phyloP scores from a whole-genome alignment of 768 basidiomycete genomes.

The Mycena rebaudengoi region DNA sequence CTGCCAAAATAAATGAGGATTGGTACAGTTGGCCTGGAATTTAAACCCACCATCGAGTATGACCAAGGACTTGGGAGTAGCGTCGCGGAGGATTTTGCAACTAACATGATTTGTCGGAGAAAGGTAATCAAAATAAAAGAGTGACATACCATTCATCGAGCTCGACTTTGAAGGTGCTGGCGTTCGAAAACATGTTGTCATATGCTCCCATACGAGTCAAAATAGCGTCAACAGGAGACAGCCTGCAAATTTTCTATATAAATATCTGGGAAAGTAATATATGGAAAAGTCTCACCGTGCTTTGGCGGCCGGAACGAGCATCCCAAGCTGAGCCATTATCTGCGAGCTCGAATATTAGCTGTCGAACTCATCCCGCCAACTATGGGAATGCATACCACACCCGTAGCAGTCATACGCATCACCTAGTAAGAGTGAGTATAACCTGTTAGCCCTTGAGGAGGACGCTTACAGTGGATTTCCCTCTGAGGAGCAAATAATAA shows the following conservation, averaged over 20 bases:
- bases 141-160: conserved; percentile 93
- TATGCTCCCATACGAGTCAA: conserved; percentile 99
- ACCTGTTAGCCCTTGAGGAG: background rate
- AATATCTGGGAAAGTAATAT: background rate
- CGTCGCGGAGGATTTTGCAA: conserved; percentile 92
- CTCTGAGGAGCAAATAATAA: conserved; percentile 51
- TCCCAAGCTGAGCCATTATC: conserved; percentile 96
- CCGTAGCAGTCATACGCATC: conserved; percentile 96
- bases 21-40: background rate
- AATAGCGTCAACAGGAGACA: conserved; percentile 92
- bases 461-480: conserved; percentile 73
- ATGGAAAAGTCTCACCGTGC: conserved; percentile 63
- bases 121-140: background rate
- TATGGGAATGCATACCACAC: conserved; percentile 65
- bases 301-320: conserved; percentile 87
- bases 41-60: conserved; percentile 86
- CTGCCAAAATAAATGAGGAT: conserved; percentile 51
- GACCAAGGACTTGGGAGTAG: conserved; percentile 92
- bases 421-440: conserved; percentile 47
- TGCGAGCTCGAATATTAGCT: conserved; percentile 34
- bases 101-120: conserved; percentile 45
- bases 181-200: conserved; percentile 94
- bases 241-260: conserved; percentile 45
- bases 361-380: background rate
- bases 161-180: conserved; percentile 98